phyloP scores from a whole-genome alignment of 768 basidiomycete species.

The Macrolepiota fuliginosa region DNA sequence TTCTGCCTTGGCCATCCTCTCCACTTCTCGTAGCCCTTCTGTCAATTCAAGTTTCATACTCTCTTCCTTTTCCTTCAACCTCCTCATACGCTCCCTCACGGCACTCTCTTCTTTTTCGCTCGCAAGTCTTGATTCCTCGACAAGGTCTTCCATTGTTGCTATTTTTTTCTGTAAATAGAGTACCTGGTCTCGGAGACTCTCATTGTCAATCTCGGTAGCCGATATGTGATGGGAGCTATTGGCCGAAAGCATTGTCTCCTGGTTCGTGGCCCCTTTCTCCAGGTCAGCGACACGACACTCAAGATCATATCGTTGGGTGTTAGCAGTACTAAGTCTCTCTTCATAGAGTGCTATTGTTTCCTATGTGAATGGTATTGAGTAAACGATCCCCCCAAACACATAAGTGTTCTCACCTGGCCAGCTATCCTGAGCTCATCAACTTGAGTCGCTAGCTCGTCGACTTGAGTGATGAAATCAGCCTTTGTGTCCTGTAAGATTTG shows the following conservation, averaged over 20 bases:
- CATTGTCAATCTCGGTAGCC: conserved; percentile 92
- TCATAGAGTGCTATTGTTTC: conserved; percentile 96
- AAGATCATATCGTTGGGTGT: conserved; percentile 73
- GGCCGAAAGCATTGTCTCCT: conserved; percentile 25
- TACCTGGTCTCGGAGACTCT: conserved; percentile 87
- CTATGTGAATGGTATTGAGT: conserved; percentile 32
- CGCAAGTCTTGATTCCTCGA: conserved; percentile 72
- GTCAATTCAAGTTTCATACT: conserved; percentile 67
- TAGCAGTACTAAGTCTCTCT: conserved; percentile 72
- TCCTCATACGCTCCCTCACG: conserved; percentile 60
- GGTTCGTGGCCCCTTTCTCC: conserved; percentile 37
- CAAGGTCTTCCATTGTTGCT: conserved; percentile 71
- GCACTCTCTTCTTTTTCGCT: conserved; percentile 73
- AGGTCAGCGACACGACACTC: conserved; percentile 61
- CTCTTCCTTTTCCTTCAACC: conserved; percentile 73
- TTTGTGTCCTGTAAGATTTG: conserved; percentile 48
- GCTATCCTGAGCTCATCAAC: conserved; percentile 86
- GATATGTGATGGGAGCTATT: conserved; percentile 43
- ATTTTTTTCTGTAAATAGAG: conserved; percentile 82
- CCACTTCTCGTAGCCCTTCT: conserved; percentile 63
- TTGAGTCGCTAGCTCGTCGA: conserved; percentile 60
- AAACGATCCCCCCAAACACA: not conserved
- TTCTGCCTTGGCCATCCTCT: conserved; percentile 63
- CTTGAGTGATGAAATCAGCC: conserved; percentile 58
- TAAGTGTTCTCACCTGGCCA: conserved; percentile 62